phyloP scores from a whole-genome alignment of 2,329 filamentous ascomycete species.

The Leptographium galeiforme region DNA sequence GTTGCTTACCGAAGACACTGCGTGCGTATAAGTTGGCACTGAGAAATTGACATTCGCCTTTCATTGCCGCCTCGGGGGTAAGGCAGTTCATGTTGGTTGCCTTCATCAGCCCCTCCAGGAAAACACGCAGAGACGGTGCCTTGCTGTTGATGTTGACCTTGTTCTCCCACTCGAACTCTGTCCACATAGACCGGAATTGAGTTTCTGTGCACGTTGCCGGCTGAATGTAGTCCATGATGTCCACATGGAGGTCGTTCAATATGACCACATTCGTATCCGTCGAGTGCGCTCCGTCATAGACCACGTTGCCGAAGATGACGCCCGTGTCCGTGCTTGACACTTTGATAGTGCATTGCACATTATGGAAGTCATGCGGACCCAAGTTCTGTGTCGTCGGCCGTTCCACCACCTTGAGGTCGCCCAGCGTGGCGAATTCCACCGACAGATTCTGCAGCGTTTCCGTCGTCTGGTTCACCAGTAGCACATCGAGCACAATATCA shows the following conservation, averaged over 20 bases:
- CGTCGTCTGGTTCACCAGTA: slow-evolving; percentile 92
- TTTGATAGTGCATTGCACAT: slow-evolving; percentile 97
- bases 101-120: slow-evolving; percentile 89
- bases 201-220: slow-evolving; percentile 94
- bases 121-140: slow-evolving; percentile 79
- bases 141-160: slow-evolving; percentile 99
- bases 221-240: slow-evolving; percentile 99
- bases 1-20: slow-evolving; percentile 85
- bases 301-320: slow-evolving; percentile 96
- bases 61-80: slow-evolving; percentile 88
- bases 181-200: slow-evolving; percentile 99
- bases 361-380: slow-evolving; percentile 90
- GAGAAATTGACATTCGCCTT: slow-evolving; percentile 95
- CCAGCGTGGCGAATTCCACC: slow-evolving; percentile 95
- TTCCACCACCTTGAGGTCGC: slow-evolving; percentile 95
- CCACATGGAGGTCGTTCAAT: slow-evolving; percentile 92
- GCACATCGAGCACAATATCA: slow-evolving; percentile 91
- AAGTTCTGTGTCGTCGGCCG: slow-evolving; percentile 92
- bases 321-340: slow-evolving; percentile 88
- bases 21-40: slow-evolving; percentile 93
- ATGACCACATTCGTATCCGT: slow-evolving; percentile 96
- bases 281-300: slow-evolving; percentile 86
- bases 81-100: slow-evolving; percentile 98
- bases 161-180: slow-evolving; percentile 99
- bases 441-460: slow-evolving; percentile 95